Percentiles rank a stretch among this genome's conserved stretches.
phyloP scores from a whole-genome alignment of 2,329 filamentous ascomycete species.

The Periconia digitata region DNA sequence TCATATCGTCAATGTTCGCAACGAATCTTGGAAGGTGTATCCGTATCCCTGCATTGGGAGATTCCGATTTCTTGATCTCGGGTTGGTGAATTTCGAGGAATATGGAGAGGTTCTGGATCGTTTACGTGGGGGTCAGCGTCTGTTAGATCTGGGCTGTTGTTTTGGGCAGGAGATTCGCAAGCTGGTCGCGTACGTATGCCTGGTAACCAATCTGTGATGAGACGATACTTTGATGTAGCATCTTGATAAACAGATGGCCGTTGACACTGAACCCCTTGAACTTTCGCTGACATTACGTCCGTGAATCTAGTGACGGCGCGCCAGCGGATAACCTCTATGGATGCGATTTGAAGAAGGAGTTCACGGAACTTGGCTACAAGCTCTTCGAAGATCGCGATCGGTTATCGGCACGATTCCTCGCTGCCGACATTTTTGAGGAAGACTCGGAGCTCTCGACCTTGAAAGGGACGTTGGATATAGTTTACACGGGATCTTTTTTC shows the following conservation, averaged over 20 bases:
- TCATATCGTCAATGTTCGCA: conserved; percentile 33
- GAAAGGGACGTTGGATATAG: conserved; percentile 37
- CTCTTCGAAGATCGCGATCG: conserved; percentile 37
- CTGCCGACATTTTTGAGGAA: conserved; percentile 51
- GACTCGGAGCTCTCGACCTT: conserved; percentile 29
- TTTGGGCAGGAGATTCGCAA: conserved; percentile 49
- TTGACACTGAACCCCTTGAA: no score
- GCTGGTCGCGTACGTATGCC: no score
- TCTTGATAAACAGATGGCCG: no score
- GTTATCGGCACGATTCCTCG: conserved; percentile 53
- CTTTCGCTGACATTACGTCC: no score
- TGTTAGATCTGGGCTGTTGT: conserved; percentile 50
- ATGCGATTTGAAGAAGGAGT: conserved; percentile 43
- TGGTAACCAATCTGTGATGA: no score
- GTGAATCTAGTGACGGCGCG: conserved; percentile 43
- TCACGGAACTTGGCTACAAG: conserved; percentile 57
- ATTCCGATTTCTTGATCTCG: conserved; percentile 34
- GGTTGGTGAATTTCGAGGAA: conserved; percentile 19
- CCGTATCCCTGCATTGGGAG: conserved; percentile 38
- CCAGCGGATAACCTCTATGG: conserved; percentile 44
- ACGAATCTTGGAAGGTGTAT: conserved; percentile 27
- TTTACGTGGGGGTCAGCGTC: conserved; percentile 25
- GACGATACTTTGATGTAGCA: no score
- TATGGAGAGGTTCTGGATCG: conserved; percentile 31
- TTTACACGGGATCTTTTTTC: conserved; percentile 47